Conservation (phyloP, 225 moss, liverwort and hornwort genomes). For the Marchantia paleacea region DNA sequence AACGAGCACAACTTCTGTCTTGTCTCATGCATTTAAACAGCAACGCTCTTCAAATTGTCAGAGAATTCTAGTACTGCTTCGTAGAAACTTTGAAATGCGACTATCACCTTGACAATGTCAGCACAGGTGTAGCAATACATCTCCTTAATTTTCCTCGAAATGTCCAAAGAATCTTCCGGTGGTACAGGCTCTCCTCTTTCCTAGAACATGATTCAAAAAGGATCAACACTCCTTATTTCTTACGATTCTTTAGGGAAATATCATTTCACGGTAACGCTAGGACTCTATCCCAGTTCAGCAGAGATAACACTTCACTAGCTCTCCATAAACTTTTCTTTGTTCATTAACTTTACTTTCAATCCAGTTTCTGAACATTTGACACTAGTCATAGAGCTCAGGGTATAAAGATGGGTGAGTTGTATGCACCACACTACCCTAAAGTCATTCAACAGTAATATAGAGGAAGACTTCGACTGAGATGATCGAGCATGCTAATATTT, state of each 20-base stretch:
- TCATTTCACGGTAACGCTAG: neutral
- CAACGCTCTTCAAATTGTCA: too few relatives aligned
- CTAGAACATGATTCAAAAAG: conserved; percentile 32
- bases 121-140: conserved; percentile 91
- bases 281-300: too few relatives aligned
- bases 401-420: too few relatives aligned
- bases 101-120: conserved; percentile 82
- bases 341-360: neutral
- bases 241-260: neutral
- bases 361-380: neutral
- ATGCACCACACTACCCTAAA: neutral
- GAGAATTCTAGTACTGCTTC: too few relatives aligned
- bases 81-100: neutral
- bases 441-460: neutral
- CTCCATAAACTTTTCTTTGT: too few relatives aligned
- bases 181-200: conserved; percentile 84
- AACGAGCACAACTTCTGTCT: too few relatives aligned
- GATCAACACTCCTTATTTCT: neutral
- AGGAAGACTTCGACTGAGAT: neutral
- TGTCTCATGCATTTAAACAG: too few relatives aligned
- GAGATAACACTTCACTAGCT: too few relatives aligned
- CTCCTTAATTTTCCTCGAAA: conserved; percentile 81
- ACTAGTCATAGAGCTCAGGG: neutral
- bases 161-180: conserved; percentile 85
- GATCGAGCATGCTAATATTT: neutral